Base-by-base conservation (phyloP, 2,329 filamentous ascomycete genomes). In the Apiospora saccharicola region DNA sequence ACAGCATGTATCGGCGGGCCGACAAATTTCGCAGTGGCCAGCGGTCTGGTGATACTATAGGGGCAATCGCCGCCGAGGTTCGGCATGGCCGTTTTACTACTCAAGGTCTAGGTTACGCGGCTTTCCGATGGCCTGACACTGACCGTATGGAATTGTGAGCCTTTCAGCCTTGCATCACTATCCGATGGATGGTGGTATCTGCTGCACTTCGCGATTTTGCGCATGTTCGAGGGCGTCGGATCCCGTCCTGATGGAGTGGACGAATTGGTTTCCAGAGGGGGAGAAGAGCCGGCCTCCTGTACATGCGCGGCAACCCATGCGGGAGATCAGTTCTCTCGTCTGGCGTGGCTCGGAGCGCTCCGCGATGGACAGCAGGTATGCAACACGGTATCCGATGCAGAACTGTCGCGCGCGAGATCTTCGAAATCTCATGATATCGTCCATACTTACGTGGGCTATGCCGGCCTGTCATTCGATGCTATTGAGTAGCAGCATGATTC, bases 11-110 rank as follows among this genome's bases (percentile, higher is more conserved):
- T 73, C 43, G 73, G 75, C 51, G 78, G 79, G 61, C 76, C 76
- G 70, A 71, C 79, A 49, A 76, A 78, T 51, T 78, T 81, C 72
- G 76, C 73, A 64, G 73, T 73, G 53, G 74, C 77, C 44, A 80
- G 77, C 71, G 73, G 73, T 43, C 69, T 79, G 72, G 72, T 79
- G 72, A 77, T 80, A 41, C 71, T 78, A 67, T 71, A 16, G 16
- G 16, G 4, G 14, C 75, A 53, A 74, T 78, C 44, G 76, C 74
- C 71, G 75, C 78, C 76, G 69, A n/a, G 57, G 68, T 72, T 78
- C 16, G 77, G 78, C 72, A 71, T 80, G 71, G 78, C 71, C 71
- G 72, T 76, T 22, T 77, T 79, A 10, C 72, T 75, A 57, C 47
- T 72, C 75, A 64, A 77, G 71, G 69, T 76, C 77, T 71, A 73